Conservation (phyloP, 2,329 filamentous ascomycete genomes). For the Fusarium torulosum region DNA sequence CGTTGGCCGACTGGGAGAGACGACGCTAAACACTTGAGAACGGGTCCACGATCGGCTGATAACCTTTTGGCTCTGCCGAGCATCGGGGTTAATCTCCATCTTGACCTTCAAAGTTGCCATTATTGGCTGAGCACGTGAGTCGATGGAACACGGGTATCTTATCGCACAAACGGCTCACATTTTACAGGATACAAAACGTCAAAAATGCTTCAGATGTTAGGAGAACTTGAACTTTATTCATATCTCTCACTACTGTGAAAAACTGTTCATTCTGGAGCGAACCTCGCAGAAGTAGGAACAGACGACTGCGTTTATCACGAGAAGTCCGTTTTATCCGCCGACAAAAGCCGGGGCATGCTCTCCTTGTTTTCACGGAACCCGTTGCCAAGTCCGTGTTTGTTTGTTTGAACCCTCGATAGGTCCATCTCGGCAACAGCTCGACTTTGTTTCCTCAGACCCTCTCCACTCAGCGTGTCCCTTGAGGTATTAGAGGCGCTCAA, state of each 20-base stretch:
- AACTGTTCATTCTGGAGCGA: constrained; percentile 9
- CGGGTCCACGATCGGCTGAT: constrained; percentile 26
- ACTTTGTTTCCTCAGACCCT: constrained; percentile 28
- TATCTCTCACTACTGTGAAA: constrained; percentile 37
- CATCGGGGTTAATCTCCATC: constrained; percentile 37
- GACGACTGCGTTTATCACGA: constrained; percentile 8
- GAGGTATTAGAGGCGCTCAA: constrained; percentile 51
- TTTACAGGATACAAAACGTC: constrained; percentile 15
- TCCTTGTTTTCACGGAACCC: constrained; percentile 18
- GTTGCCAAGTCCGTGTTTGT: constrained; percentile 11
- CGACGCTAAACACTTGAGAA: constrained; percentile 17
- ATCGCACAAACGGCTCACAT: background rate
- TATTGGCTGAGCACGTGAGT: constrained; percentile 28
- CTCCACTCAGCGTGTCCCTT: constrained; percentile 44
- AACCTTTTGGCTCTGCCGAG: constrained; percentile 29
- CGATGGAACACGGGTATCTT: constrained; percentile 1
- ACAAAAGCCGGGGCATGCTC: constrained; percentile 12
- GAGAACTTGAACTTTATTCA: constrained; percentile 38
- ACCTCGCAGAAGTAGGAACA: constrained; percentile 16
- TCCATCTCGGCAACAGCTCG: constrained; percentile 19
- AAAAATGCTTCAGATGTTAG: constrained; percentile 1
- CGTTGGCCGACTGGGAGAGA: constrained; percentile 33
- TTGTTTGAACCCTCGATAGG: constrained; percentile 25
- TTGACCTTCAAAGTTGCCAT: constrained; percentile 8
- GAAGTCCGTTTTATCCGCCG: constrained; percentile 3